Conservation (phyloP, 305 asterid genomes). For the Rubia occidens region DNA sequence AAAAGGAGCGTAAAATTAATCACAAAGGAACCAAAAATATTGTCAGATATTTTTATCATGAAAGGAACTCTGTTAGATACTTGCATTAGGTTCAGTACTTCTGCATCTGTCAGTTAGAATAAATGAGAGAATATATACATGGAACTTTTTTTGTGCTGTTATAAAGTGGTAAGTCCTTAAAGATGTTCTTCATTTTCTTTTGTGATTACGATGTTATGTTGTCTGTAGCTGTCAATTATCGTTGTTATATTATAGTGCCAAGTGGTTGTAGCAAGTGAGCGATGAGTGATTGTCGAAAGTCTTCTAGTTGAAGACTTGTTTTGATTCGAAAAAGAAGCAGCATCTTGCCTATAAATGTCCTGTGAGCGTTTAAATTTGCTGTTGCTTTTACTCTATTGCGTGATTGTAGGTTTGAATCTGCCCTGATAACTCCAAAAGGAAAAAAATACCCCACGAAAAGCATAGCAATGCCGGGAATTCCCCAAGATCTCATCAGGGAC, state of each 20-base stretch:
- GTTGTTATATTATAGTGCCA: too few relatives aligned
- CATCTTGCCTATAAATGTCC: background rate
- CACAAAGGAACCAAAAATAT: too few relatives aligned
- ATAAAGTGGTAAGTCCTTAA: too few relatives aligned
- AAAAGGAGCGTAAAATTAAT: too few relatives aligned
- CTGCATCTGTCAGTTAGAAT: background rate
- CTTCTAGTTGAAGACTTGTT: too few relatives aligned
- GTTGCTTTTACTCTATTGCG: background rate
- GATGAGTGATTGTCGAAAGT: background rate
- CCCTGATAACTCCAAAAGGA: background rate
- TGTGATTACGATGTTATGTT: background rate
- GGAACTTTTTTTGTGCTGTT: background rate
- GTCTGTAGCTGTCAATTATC: background rate
- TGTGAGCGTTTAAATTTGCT: too few relatives aligned
- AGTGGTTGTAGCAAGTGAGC: background rate
- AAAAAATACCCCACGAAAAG: background rate
- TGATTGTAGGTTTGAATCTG: background rate
- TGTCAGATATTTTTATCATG: too few relatives aligned
- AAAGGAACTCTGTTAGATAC: too few relatives aligned
- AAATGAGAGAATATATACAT: background rate
- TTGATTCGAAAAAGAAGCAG: background rate
- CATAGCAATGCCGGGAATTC: conserved; percentile 12
- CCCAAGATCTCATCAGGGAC: conserved; percentile 28
- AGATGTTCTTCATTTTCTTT: background rate
- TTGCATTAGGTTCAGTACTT: too few relatives aligned